These are phyloP conservation scores for Chrysanthemum makinoi DNA, from an alignment of 129 eudicot species.

Conservation along the genomic window DNA sequence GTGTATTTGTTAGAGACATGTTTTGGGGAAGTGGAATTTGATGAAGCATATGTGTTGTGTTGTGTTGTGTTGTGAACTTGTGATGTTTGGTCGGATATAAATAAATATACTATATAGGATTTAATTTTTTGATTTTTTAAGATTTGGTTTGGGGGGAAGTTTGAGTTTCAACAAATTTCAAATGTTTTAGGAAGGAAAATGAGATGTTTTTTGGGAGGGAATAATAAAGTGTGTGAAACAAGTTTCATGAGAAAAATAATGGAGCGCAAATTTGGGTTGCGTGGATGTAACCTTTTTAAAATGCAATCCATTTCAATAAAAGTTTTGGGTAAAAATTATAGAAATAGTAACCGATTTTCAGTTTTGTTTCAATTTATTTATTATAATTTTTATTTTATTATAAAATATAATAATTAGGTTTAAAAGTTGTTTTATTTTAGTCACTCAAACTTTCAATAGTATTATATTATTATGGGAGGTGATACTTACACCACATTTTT, in stretches of 20 bases:
- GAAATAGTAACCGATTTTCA: no score
- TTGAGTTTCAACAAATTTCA: not conserved
- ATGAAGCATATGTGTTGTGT: conserved; percentile 5
- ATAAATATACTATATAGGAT: no score
- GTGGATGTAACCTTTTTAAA: no score
- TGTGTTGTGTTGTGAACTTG: not conserved
- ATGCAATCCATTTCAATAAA: no score
- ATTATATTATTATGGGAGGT: no score
- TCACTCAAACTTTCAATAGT: no score
- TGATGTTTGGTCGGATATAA: conserved; percentile 4
- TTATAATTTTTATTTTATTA: no score
- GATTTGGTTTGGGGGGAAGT: conserved; percentile 34
- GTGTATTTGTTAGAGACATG: conserved; percentile 33
- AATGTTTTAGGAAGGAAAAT: not conserved
- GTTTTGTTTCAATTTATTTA: no score
- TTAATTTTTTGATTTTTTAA: conserved; percentile 6
- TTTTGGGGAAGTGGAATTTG: conserved; percentile 18
- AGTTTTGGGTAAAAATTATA: no score
- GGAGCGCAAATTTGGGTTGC: not conserved
- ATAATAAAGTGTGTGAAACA: not conserved
- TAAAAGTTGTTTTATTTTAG: no score
- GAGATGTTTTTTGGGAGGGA: not conserved
- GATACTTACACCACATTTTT: no score
- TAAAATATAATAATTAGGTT: no score
- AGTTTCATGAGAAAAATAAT: not conserved